phyloP scores from a whole-genome alignment of 371 early-diverging fungal species.

The Mortierella sp. region DNA sequence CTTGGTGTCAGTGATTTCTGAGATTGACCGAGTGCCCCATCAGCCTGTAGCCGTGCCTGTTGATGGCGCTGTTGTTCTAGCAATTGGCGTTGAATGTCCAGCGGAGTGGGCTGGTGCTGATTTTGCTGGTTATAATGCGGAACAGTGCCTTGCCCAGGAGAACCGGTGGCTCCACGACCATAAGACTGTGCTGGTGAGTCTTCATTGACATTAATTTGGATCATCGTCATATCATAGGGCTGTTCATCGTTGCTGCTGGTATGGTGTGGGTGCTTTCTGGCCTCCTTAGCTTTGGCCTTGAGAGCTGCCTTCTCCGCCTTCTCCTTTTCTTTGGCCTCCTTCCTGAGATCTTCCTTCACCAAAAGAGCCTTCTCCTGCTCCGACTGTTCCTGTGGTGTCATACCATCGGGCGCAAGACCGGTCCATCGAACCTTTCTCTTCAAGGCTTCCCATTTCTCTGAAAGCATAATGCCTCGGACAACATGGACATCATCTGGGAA shows the following conservation, averaged over 20 bases:
- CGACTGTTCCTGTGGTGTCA: conserved; percentile 32
- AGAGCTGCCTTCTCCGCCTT: conserved; percentile 30
- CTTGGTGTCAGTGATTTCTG: conserved; percentile 21
- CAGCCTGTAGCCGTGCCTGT: neutral
- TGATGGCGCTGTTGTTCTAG: conserved; percentile 13
- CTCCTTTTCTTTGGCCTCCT: conserved; percentile 23
- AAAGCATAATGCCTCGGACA: conserved; percentile 66
- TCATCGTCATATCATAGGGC: conserved; percentile 44
- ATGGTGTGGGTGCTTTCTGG: neutral
- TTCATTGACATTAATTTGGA: conserved; percentile 43
- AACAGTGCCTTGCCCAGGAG: neutral
- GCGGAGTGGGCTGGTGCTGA: conserved; percentile 16
- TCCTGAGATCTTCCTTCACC: conserved; percentile 34
- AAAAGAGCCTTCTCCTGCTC: conserved; percentile 49
- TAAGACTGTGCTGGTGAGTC: conserved; percentile 16
- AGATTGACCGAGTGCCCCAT: neutral
- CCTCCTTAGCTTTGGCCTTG: conserved; percentile 17
- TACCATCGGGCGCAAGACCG: conserved; percentile 40
- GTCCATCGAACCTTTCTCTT: conserved; percentile 32
- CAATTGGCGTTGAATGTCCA: conserved; percentile 32
- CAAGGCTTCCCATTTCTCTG: conserved; percentile 41
- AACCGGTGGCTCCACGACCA: neutral
- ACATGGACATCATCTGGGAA: conserved; percentile 78
- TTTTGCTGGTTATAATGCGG: neutral
- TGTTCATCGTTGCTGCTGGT: conserved; percentile 12